Base-by-base conservation (phyloP, 2,329 filamentous ascomycete genomes). In the Colletotrichum godetiae region DNA sequence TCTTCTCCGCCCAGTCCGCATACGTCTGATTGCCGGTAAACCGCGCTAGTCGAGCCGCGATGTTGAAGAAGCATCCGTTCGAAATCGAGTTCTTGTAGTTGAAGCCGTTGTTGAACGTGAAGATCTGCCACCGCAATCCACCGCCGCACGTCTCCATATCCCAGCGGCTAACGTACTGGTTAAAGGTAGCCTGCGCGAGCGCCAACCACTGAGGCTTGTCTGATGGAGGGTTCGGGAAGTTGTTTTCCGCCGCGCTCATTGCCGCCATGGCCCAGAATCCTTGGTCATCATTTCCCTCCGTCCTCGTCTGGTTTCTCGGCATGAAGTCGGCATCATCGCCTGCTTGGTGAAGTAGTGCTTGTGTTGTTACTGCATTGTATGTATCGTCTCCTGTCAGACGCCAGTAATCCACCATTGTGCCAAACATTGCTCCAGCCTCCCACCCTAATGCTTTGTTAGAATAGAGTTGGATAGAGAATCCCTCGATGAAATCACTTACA, bases 211-310 rank as follows among this genome's bases (percentile, higher is more conserved):
- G 91, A 0, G 93, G 91, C 66, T 91, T 80, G 70, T 88, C 88
- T 0, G 85, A 76, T 0, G 89, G 87, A 5, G 93, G 92, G 77
- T 95, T 88, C 1, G 92, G 92, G 78, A 93, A 96, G 75, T 91
- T 91, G 78, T 92, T 90, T 82, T 97, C 94, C 49, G 93, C 92
- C 2, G 94, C 94, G 11, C 90, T 89, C 87, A 97, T 93, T 73
- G 92, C 93, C 1, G 94, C 90, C 86, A 97, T 88, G n/a, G 90
- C 93, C 94, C 94, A 97, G 83, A 97, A 96, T 6, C 93, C 92
- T 81, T 94, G 93, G 77, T 94, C 93, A 75, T 95, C 93, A 82
- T 94, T 94, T 75, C 92, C 92, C 74, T 88, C 82, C 2, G 87
- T 88, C 60, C 84, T 81, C 7, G 90, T 91, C 80, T 92, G 90